These are phyloP conservation scores for Parachaetomium inaequale DNA, from an alignment of 495 filamentous ascomycete species.

Conservation along the genomic window DNA sequence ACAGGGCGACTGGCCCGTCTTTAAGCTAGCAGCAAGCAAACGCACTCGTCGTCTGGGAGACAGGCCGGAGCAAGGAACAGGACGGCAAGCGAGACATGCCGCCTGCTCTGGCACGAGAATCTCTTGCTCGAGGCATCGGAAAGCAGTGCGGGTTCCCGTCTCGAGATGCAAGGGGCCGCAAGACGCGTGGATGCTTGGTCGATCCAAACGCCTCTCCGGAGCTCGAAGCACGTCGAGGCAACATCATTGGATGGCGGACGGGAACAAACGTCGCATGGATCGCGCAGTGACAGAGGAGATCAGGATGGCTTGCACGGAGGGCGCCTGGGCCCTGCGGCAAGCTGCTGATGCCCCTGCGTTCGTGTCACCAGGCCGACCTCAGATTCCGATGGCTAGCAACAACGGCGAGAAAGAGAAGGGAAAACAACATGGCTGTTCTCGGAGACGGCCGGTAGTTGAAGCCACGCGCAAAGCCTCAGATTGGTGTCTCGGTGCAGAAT, in stretches of 20 bases:
- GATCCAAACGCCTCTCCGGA: conserved; percentile 15
- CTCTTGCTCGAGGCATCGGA: background rate
- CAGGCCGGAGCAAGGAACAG: background rate
- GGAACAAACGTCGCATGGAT: background rate
- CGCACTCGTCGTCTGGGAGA: conserved; percentile 11
- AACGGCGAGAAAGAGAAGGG: background rate
- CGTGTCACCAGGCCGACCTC: conserved; percentile 5
- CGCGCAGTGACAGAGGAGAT: background rate
- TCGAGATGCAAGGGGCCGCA: background rate
- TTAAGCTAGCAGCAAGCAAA: background rate
- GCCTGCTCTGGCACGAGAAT: conserved; percentile 11
- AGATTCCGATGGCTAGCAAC: background rate
- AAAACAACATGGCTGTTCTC: background rate
- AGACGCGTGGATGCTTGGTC: conserved; percentile 13
- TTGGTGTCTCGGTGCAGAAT: background rate
- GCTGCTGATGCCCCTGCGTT: conserved; percentile 1
- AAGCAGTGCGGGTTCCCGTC: conserved; percentile 12
- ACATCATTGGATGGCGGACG: conserved; percentile 9
- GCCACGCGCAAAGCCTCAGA: background rate
- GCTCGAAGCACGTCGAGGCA: background rate
- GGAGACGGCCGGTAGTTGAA: background rate
- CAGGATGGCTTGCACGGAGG: conserved; percentile 5
- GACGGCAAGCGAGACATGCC: conserved; percentile 10
- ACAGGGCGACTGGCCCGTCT: background rate
- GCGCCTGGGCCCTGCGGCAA: background rate